These are phyloP conservation scores for Debaryomyces prosopidis DNA, from an alignment of 805 yeast genomes.

Conservation along the genomic window DNA sequence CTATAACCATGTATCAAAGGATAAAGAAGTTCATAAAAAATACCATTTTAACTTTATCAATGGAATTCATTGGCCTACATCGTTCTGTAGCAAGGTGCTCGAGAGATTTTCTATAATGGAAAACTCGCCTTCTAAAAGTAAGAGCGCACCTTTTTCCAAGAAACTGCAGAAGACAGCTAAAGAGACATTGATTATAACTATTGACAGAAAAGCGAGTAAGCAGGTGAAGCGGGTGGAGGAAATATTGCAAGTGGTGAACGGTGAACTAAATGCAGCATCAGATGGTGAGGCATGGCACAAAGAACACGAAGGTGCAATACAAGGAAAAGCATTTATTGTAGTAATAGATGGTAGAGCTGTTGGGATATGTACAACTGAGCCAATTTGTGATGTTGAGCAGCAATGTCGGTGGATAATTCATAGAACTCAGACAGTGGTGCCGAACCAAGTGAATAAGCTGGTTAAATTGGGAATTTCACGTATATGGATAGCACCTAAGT, in stretches of 20 bases:
- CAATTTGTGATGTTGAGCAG: conserved; percentile 19
- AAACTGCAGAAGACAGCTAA: conserved; percentile 2
- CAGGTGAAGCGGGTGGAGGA: conserved; percentile 27
- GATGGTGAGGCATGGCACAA: conserved; percentile 35
- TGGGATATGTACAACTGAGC: conserved; percentile 58
- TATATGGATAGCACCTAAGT: conserved; percentile 44
- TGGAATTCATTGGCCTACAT: conserved; percentile 50
- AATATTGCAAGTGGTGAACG: conserved; percentile 55
- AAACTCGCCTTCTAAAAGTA: conserved; percentile 26
- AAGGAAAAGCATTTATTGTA: conserved; percentile 47
- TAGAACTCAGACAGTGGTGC: conserved; percentile 51
- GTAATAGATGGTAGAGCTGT: conserved; percentile 48
- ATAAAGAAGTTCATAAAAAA: conserved; percentile 47
- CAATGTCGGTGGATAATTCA: conserved; percentile 62
- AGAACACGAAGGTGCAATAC: conserved; percentile 7
- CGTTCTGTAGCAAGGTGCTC: conserved; percentile 7
- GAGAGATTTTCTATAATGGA: conserved; percentile 25
- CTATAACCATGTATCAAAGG: conserved; percentile 38
- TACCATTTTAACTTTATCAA: conserved; percentile 51
- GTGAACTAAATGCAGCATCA: conserved; percentile 56
- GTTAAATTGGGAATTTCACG: conserved; percentile 39
- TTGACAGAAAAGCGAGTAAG: conserved; percentile 20
- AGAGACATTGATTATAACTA: conserved; percentile 16
- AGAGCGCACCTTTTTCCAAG: conserved; percentile 30
- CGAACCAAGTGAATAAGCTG: conserved; percentile 38